These are phyloP conservation scores for Lolium multiflorum DNA, from an alignment of 176 grass and related monocot genomes.

Conservation along the genomic window DNA sequence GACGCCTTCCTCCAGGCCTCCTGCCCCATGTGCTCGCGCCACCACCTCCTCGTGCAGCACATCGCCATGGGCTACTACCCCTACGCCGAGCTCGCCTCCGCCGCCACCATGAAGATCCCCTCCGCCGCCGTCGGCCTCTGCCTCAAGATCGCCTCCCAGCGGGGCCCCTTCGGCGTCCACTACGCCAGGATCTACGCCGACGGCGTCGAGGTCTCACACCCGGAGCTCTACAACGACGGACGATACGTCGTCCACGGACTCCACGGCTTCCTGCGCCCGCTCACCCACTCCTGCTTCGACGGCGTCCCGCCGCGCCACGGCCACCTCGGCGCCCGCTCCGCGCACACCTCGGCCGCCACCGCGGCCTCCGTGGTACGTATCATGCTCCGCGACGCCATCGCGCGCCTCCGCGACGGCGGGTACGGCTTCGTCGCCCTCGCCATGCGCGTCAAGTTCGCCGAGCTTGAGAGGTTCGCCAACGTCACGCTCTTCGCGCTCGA, in stretches of 20 bases:
- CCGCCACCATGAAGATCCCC: conserved; percentile 56
- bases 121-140: conserved; percentile 66
- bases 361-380: conserved; percentile 59
- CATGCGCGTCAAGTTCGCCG: conserved; percentile 78
- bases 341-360: background rate
- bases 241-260: conserved; percentile 83
- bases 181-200: conserved; percentile 61
- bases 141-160: conserved; percentile 58
- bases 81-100: conserved; percentile 48
- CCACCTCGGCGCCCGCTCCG: background rate
- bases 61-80: conserved; percentile 78
- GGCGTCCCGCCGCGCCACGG: conserved; percentile 5
- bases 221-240: conserved; percentile 82
- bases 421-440: conserved; percentile 75
- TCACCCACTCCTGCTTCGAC: conserved; percentile 65
- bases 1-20: conserved; percentile 60
- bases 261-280: conserved; percentile 60
- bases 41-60: conserved; percentile 62
- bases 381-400: conserved; percentile 79
- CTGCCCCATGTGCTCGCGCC: conserved; percentile 61
- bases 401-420: conserved; percentile 67
- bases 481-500: conserved; percentile 82
- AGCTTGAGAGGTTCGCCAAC: conserved; percentile 60
- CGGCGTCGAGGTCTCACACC: conserved; percentile 64
- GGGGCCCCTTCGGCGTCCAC: conserved; percentile 39